Conservation (phyloP, 2,329 filamentous ascomycete species). For the Graphilbum fragrans region DNA sequence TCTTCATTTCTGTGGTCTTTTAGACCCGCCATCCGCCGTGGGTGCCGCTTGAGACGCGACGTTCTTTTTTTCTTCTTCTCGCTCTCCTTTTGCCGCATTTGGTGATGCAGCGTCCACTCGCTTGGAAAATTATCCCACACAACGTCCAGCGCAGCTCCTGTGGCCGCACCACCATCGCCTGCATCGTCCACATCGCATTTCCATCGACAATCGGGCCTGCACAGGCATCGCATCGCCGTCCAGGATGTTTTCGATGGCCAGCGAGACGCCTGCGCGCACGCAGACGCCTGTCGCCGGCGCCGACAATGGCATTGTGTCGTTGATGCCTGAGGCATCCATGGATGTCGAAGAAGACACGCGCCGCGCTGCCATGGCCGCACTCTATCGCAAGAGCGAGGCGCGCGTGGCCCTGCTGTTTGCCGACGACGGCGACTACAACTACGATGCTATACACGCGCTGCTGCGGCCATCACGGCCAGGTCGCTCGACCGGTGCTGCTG, state of each 20-base stretch:
- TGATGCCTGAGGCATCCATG: slow-evolving; percentile 48
- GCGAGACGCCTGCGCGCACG: slow-evolving; percentile 44
- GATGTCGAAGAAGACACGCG: slow-evolving; percentile 58
- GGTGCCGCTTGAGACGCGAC: slow-evolving; percentile 36
- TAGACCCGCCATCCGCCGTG: slow-evolving; percentile 32
- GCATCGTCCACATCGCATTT: slow-evolving; percentile 1
- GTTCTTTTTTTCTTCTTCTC: slow-evolving; percentile 20
- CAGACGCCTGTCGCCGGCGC: slow-evolving; percentile 28
- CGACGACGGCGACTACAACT: slow-evolving; percentile 41
- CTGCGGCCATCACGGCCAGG: slow-evolving; percentile 22
- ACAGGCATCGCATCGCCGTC: slow-evolving; percentile 24
- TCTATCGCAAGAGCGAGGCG: slow-evolving; percentile 66
- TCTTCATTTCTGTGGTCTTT: slow-evolving; percentile 36
- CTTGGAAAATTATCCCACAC: background rate
- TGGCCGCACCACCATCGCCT: slow-evolving; percentile 33
- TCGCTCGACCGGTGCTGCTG: slow-evolving; percentile 19
- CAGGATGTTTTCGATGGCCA: slow-evolving; percentile 42
- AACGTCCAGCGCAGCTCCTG: no score
- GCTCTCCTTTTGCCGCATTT: slow-evolving; percentile 5
- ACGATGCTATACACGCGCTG: slow-evolving; percentile 40
- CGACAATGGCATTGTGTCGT: slow-evolving; percentile 29
- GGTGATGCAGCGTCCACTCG: slow-evolving; percentile 8
- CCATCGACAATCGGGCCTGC: background rate
- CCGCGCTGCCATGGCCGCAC: slow-evolving; percentile 61
- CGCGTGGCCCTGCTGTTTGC: slow-evolving; percentile 66